Evolutionary conservation across 371 early-diverging fungal species (phyloP).

Genomic region (Rhizopus arrhizus): DNA sequence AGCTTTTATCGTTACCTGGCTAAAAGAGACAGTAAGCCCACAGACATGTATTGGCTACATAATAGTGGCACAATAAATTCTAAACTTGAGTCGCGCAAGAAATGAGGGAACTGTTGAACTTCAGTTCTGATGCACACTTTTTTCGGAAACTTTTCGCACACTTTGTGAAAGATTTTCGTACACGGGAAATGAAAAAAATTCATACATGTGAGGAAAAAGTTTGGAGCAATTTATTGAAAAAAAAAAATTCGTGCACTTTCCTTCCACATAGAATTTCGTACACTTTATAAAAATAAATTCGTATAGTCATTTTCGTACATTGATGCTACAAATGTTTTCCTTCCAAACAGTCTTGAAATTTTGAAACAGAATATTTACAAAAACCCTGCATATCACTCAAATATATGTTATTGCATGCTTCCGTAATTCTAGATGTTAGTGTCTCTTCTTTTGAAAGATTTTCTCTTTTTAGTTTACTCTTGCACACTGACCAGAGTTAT

Average conservation of each 20-base stretch:
- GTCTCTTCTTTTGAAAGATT: slow-evolving; percentile 19
- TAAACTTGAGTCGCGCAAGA: no score
- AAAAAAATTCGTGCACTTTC: no score
- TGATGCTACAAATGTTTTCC: no score
- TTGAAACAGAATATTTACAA: neutral
- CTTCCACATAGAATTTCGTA: neutral
- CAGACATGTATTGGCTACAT: no score
- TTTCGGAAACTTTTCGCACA: neutral
- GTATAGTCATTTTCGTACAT: neutral
- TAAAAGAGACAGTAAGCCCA: no score
- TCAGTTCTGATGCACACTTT: neutral
- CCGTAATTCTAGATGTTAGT: slow-evolving; percentile 6
- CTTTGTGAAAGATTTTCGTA: neutral
- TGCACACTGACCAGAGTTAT: slow-evolving; percentile 24
- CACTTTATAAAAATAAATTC: neutral
- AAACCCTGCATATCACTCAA: slow-evolving; percentile 16
- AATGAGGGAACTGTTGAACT: no score
- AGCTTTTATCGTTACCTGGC: no score
- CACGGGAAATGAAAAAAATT: no score
- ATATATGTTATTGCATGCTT: slow-evolving; percentile 11
- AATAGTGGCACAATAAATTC: no score
- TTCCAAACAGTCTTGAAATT: neutral
- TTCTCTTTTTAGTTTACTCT: slow-evolving; percentile 18
- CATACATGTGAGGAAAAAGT: no score
- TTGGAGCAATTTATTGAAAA: no score